Conservation (phyloP, 106 monocot genomes). For the Apostasia ramifera region DNA sequence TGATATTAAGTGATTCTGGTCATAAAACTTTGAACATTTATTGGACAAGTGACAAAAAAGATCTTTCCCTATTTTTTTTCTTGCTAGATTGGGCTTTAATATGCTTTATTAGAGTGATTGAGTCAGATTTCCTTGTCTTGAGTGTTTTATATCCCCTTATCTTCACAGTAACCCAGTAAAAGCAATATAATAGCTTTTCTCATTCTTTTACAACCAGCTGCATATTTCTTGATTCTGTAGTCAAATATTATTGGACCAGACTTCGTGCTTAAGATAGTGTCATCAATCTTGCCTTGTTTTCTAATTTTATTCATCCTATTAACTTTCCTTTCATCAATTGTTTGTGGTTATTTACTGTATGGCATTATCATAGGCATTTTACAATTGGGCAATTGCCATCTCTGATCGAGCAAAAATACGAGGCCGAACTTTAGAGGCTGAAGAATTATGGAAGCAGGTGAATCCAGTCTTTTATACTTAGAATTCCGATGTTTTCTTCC, state of each 20-base stretch:
- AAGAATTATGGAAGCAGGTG: slow-evolving; percentile 97
- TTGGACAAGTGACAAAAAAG: neutral
- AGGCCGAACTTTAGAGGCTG: slow-evolving; percentile 97
- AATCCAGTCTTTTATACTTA: slow-evolving; percentile 1
- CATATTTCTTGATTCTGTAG: too few relatives aligned
- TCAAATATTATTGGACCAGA: too few relatives aligned
- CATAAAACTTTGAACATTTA: neutral
- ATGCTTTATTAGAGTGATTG: neutral
- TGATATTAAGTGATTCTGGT: neutral
- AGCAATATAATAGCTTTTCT: too few relatives aligned
- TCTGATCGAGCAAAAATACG: slow-evolving; percentile 95
- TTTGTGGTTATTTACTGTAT: neutral
- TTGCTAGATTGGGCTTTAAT: neutral
- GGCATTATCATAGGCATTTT: slow-evolving; percentile 53
- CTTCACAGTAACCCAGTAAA: too few relatives aligned
- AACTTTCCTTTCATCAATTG: neutral
- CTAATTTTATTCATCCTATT: neutral
- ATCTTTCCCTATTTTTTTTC: too few relatives aligned
- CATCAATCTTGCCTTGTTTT: neutral
- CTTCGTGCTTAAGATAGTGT: too few relatives aligned
- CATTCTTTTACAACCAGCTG: too few relatives aligned
- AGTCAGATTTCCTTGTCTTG: too few relatives aligned
- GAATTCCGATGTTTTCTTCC: neutral
- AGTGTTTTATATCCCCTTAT: too few relatives aligned
- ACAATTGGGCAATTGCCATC: slow-evolving; percentile 99